A percentile compares a stretch with the other conserved stretches of the same genome.
Evolutionary conservation across 106 monocot species (phyloP).

Genomic region (Dactylorhiza incarnata): DNA sequence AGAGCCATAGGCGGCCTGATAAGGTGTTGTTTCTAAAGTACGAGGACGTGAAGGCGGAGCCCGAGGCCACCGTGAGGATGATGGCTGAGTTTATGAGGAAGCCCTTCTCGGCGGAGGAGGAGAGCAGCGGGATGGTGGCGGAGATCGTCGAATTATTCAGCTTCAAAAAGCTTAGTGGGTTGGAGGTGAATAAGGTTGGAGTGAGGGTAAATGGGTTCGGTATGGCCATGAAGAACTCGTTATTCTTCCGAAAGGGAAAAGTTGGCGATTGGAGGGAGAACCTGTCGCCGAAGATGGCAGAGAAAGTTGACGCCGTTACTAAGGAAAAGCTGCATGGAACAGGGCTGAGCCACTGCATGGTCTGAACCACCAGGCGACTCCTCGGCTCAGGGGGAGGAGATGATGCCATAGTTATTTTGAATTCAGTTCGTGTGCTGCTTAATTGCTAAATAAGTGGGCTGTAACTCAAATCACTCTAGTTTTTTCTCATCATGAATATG

Average conservation of each 20-base stretch:
- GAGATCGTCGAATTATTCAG: constrained; percentile 23
- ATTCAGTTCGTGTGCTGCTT: too few relatives aligned
- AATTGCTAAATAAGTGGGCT: too few relatives aligned
- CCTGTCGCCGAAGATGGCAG: constrained; percentile 18
- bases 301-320: constrained; percentile 13
- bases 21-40: constrained; percentile 23
- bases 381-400: too few relatives aligned
- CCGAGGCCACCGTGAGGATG: not conserved
- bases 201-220: not conserved
- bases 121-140: constrained; percentile 11
- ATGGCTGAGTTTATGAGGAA: constrained; percentile 26
- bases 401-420: too few relatives aligned
- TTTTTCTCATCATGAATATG: too few relatives aligned
- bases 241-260: constrained; percentile 19
- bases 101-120: constrained; percentile 21
- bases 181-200: not conserved
- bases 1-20: not conserved
- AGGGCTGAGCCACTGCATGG: constrained; percentile 4
- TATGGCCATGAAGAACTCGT: not conserved
- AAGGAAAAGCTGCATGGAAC: constrained; percentile 18
- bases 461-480: too few relatives aligned
- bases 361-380: too few relatives aligned
- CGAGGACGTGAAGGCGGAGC: constrained; percentile 17
- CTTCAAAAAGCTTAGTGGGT: constrained; percentile 9
- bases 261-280: constrained; percentile 33